Percentiles rank a stretch among this genome's conserved stretches.
phyloP scores from a whole-genome alignment of 495 filamentous ascomycete species.

The Aspergillus bertholletiae region DNA sequence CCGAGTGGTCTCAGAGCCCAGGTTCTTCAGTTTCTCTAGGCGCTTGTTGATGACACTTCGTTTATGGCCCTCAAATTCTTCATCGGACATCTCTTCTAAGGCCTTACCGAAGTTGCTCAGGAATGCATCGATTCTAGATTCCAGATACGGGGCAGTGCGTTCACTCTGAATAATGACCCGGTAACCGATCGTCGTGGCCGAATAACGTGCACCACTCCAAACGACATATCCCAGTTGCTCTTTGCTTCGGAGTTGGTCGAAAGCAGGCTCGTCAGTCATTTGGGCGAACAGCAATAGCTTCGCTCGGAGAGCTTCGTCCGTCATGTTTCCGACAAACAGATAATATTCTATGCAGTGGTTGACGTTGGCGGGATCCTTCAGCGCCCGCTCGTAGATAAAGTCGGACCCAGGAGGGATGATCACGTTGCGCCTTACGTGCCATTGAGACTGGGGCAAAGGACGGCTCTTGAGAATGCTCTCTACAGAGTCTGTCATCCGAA shows the following conservation, averaged over 20 bases:
- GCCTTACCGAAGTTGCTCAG: conserved; percentile 59
- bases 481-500: conserved; percentile 79
- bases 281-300: conserved; percentile 85
- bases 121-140: conserved; percentile 83
- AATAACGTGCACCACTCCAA: conserved; percentile 70
- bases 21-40: conserved; percentile 89
- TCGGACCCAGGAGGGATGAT: conserved; percentile 76
- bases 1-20: conserved; percentile 76
- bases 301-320: conserved; percentile 62
- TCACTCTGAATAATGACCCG: conserved; percentile 95
- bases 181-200: conserved; percentile 73
- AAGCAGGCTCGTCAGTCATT: conserved; percentile 86
- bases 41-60: conserved; percentile 83
- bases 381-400: conserved; percentile 71
- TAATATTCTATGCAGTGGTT: conserved; percentile 96
- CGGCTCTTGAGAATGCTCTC: conserved; percentile 77
- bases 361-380: conserved; percentile 89
- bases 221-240: conserved; percentile 98
- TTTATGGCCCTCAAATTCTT: conserved; percentile 89
- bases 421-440: conserved; percentile 72
- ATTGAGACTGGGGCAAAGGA: conserved; percentile 71
- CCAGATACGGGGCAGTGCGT: conserved; percentile 74
- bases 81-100: conserved; percentile 72
- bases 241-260: conserved; percentile 91
- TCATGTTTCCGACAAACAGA: conserved; percentile 72